A percentile compares a stretch with the other conserved stretches of the same genome.
Evolutionary conservation across 1,284 basidiomycete genomes (phyloP).

Genomic region (Earliella scabrosa): DNA sequence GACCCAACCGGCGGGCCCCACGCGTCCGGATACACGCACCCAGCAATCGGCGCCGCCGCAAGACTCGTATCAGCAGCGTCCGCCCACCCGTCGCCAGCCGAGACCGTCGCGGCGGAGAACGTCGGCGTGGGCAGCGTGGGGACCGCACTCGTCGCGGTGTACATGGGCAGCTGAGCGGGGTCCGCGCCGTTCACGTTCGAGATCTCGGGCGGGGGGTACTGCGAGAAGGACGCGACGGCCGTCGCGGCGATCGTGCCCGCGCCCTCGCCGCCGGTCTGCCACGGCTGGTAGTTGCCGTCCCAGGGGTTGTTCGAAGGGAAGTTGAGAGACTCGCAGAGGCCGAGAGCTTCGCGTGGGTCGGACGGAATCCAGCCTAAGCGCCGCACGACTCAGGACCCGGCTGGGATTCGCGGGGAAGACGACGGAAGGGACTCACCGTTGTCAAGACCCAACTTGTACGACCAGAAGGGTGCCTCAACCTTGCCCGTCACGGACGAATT

Average conservation of each 20-base stretch:
- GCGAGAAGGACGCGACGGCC: slow-evolving; percentile 48
- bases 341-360: slow-evolving; percentile 71
- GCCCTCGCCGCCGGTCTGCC: slow-evolving; percentile 78
- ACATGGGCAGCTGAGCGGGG: slow-evolving; percentile 56
- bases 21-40: slow-evolving; percentile 64
- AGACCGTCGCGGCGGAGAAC: slow-evolving; percentile 50
- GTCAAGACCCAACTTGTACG: slow-evolving; percentile 55
- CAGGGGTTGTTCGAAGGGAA: slow-evolving; percentile 50
- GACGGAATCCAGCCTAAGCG: slow-evolving; percentile 71
- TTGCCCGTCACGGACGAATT: slow-evolving; percentile 44
- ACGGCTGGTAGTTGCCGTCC: slow-evolving; percentile 59
- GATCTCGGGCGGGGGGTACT: slow-evolving; percentile 61
- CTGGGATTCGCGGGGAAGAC: too few relatives aligned
- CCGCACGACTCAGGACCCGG: background rate
- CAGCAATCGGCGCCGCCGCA: slow-evolving; percentile 57
- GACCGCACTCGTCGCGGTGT: slow-evolving; percentile 69
- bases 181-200: slow-evolving; percentile 47
- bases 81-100: slow-evolving; percentile 73
- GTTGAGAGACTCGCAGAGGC: slow-evolving; percentile 61
- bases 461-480: slow-evolving; percentile 50
- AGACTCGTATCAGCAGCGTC: slow-evolving; percentile 57
- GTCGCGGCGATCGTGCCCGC: slow-evolving; percentile 61
- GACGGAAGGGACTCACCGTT: slow-evolving; percentile 39
- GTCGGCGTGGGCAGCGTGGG: slow-evolving; percentile 62
- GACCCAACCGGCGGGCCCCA: slow-evolving; percentile 50